A percentile compares a stretch with the other conserved stretches of the same genome.
Conservation (phyloP, 345 rosid genomes). For the Psidium guajava region DNA sequence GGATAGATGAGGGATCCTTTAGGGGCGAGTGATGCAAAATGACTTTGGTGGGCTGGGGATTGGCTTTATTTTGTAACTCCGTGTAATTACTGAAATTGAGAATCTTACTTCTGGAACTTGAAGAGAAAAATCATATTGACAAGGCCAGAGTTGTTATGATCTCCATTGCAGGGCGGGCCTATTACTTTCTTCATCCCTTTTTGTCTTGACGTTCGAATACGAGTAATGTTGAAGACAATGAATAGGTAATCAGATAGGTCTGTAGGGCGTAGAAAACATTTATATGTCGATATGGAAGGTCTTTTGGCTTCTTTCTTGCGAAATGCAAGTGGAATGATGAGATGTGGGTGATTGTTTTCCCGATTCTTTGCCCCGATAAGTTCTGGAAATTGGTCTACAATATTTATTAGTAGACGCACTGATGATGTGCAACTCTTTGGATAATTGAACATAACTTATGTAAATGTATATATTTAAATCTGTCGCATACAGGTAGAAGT, state of each 20-base stretch:
- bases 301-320: background rate
- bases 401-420: background rate
- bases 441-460: background rate
- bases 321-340: background rate
- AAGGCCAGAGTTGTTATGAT: background rate
- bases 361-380: background rate
- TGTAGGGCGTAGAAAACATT: background rate
- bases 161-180: background rate
- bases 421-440: background rate
- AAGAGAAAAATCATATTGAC: background rate
- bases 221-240: background rate
- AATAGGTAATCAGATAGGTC: background rate
- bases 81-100: background rate
- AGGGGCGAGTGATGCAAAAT: background rate
- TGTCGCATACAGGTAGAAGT: background rate
- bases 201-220: background rate
- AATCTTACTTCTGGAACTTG: background rate
- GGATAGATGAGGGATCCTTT: background rate
- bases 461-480: background rate
- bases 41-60: background rate
- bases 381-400: background rate
- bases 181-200: background rate
- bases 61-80: background rate
- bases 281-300: background rate
- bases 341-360: background rate